These are phyloP conservation scores for Plectosphaerella cucumerina DNA, from an alignment of 2,329 filamentous ascomycete species.

Conservation along the genomic window DNA sequence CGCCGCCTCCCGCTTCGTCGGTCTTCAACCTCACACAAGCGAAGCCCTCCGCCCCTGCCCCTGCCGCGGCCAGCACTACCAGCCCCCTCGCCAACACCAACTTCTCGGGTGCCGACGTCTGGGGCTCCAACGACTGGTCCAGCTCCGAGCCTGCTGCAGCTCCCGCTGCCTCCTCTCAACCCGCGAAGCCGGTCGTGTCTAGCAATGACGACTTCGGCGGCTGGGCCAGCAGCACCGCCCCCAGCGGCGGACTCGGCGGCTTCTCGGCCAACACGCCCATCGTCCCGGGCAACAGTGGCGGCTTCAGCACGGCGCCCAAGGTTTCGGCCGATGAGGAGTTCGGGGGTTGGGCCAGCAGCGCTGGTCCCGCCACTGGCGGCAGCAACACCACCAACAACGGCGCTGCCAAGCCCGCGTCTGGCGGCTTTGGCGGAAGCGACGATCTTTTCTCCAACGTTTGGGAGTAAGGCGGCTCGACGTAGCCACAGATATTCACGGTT, in stretches of 20 bases:
- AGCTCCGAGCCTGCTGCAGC: slow-evolving; percentile 54
- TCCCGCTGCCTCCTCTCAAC: slow-evolving; percentile 37
- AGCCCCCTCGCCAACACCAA: slow-evolving; percentile 32
- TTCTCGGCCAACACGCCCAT: slow-evolving; percentile 46
- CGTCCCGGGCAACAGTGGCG: slow-evolving; percentile 58
- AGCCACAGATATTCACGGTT: not conserved
- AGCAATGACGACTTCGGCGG: slow-evolving; percentile 52
- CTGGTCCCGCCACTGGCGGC: slow-evolving; percentile 33
- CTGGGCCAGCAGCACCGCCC: slow-evolving; percentile 40
- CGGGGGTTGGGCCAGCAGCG: slow-evolving; percentile 84
- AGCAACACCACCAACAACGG: slow-evolving; percentile 39
- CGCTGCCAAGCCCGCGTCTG: slow-evolving; percentile 46
- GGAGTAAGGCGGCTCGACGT: slow-evolving; percentile 49
- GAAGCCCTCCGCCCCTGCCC: slow-evolving; percentile 34
- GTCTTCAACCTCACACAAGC: slow-evolving; percentile 73
- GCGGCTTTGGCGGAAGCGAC: slow-evolving; percentile 64
- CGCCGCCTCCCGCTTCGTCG: slow-evolving; percentile 49
- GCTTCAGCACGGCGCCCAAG: slow-evolving; percentile 61
- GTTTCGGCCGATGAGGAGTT: slow-evolving; percentile 92
- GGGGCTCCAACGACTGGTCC: slow-evolving; percentile 84
- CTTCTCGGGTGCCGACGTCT: slow-evolving; percentile 63
- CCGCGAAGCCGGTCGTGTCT: slow-evolving; percentile 46
- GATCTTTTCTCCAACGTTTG: slow-evolving; percentile 96
- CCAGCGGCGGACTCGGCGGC: slow-evolving; percentile 15
- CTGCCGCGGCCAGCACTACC: slow-evolving; percentile 30